Conservation (phyloP, 768 basidiomycete species). For the Ephemerocybe angulata region DNA sequence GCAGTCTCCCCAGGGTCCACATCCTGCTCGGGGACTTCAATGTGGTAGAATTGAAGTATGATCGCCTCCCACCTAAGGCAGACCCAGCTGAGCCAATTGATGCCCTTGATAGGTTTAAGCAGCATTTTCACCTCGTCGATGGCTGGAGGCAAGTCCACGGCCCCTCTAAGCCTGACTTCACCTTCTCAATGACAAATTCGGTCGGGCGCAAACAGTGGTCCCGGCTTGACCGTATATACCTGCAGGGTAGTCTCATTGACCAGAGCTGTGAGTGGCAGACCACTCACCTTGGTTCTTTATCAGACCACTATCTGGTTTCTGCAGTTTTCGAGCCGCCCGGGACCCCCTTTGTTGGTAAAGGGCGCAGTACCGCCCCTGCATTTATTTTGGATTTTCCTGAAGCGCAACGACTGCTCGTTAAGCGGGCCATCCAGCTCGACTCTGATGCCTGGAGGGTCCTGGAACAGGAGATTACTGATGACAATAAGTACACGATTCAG, state of each 20-base stretch:
- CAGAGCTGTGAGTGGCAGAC: conserved; percentile 21
- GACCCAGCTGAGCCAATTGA: neutral
- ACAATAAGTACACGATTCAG: no score
- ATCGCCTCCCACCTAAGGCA: conserved; percentile 26
- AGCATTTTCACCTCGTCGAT: conserved; percentile 15
- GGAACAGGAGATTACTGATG: no score
- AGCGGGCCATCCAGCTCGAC: neutral
- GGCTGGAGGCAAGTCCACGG: no score
- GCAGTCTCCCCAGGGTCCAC: conserved; percentile 22
- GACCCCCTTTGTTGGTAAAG: conserved; percentile 24
- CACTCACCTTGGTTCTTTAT: conserved; percentile 10
- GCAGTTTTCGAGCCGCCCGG: conserved; percentile 12
- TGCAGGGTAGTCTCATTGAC: conserved; percentile 9
- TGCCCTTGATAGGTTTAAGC: conserved; percentile 18
- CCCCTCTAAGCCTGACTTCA: no score
- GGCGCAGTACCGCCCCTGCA: conserved; percentile 23
- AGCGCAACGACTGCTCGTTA: neutral
- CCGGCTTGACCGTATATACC: conserved; percentile 32
- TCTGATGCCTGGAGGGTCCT: neutral
- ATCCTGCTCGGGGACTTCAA: conserved; percentile 42
- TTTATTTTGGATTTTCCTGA: conserved; percentile 17
- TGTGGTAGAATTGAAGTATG: conserved; percentile 31
- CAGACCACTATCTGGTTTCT: conserved; percentile 26
- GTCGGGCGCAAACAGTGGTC: no score
- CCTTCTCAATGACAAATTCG: no score